A percentile compares a stretch with the other conserved stretches of the same genome.
These are phyloP conservation scores for Posidonia australis DNA, from an alignment of 106 monocot genomes.

Conservation along the genomic window DNA sequence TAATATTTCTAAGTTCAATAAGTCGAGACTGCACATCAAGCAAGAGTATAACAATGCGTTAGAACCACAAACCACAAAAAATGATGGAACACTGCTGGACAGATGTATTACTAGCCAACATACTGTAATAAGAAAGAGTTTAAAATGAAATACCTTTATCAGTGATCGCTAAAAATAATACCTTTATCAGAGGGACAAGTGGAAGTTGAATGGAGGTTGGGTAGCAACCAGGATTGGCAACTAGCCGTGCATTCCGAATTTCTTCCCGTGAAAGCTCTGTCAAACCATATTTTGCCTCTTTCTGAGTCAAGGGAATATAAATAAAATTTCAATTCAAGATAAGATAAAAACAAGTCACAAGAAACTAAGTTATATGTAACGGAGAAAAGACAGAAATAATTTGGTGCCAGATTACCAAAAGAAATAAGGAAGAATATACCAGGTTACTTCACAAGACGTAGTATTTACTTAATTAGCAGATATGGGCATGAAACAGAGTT, in stretches of 20 bases:
- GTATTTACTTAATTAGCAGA: too few species aligned
- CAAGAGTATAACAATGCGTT: background rate
- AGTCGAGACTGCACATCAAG: slow-evolving; percentile 42
- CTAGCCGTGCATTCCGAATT: slow-evolving; percentile 53
- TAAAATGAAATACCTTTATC: slow-evolving; percentile 19
- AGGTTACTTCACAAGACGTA: too few species aligned
- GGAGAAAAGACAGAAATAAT: too few species aligned
- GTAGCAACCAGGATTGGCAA: slow-evolving; percentile 99
- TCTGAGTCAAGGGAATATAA: slow-evolving; percentile 27
- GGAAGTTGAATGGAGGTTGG: slow-evolving; percentile 95
- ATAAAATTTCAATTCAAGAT: background rate
- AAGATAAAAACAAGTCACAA: background rate
- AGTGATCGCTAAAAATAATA: too few species aligned
- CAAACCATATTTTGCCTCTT: slow-evolving; percentile 82
- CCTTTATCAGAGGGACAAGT: slow-evolving; percentile 90
- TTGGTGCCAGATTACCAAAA: too few species aligned
- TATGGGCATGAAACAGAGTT: too few species aligned
- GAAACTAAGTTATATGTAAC: too few species aligned
- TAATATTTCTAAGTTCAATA: slow-evolving; percentile 67
- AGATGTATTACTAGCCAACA: background rate
- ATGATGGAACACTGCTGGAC: background rate
- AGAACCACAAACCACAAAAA: background rate
- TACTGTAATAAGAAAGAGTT: background rate
- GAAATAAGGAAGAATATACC: too few species aligned
- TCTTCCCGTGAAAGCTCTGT: slow-evolving; percentile 72